A percentile compares a stretch with the other conserved stretches of the same genome.
phyloP scores from a whole-genome alignment of 345 rosid genomes.

The Firmiana major region DNA sequence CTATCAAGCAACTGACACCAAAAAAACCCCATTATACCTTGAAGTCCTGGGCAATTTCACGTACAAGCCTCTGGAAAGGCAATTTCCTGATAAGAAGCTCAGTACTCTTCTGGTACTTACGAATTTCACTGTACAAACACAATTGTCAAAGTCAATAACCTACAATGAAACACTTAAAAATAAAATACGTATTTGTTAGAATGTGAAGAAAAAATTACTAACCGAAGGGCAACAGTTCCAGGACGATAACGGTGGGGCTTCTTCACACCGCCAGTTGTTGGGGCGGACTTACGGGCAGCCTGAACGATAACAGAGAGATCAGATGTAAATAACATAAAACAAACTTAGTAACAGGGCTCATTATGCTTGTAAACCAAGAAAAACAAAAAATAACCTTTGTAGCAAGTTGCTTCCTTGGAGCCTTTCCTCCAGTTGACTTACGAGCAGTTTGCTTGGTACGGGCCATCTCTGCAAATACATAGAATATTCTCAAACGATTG shows the following conservation, averaged over 20 bases:
- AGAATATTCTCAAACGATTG: neutral
- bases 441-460: constrained; percentile 97
- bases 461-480: constrained; percentile 44
- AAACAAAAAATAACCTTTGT: constrained; percentile 57
- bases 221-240: constrained; percentile 97
- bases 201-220: neutral
- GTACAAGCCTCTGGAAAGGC: constrained; percentile 88
- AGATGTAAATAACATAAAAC: rapidly evolving
- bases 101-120: constrained; percentile 91
- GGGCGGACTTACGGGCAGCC: constrained; percentile 98
- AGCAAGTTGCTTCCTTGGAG: constrained; percentile 94
- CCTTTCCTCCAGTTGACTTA: constrained; percentile 93
- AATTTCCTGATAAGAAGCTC: constrained; percentile 83
- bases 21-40: constrained; percentile 30
- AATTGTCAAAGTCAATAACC: neutral
- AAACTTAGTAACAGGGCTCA: too few relatives aligned
- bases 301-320: neutral
- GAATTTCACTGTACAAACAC: constrained; percentile 52
- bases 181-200: neutral
- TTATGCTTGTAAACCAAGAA: neutral
- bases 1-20: rapidly evolving
- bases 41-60: constrained; percentile 93
- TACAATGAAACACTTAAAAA: neutral
- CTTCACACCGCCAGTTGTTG: constrained; percentile 92
- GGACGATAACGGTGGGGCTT: constrained; percentile 94